Conservation (phyloP, 1,139 yeast species). For the Debaryomycetaceae sp. region DNA sequence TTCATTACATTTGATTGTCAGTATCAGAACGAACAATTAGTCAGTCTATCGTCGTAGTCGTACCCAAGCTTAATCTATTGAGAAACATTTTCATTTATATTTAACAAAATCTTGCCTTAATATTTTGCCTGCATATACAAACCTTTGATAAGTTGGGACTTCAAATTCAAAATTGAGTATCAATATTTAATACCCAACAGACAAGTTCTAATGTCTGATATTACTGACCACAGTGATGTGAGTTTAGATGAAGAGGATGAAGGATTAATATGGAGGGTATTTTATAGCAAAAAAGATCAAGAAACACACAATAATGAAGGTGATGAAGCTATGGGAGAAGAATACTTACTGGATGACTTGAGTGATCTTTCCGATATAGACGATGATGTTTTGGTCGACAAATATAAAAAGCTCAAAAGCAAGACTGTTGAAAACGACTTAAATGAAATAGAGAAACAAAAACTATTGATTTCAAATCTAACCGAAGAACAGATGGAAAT, state of each 20-base stretch:
- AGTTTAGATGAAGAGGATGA: constrained; percentile 48
- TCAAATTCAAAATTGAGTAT: no score
- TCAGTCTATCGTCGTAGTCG: no score
- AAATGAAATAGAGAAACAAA: constrained; percentile 51
- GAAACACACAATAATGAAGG: constrained; percentile 7
- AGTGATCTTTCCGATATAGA: constrained; percentile 35
- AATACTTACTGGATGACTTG: constrained; percentile 14
- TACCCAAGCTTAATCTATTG: no score
- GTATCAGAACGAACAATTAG: no score
- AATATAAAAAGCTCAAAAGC: constrained; percentile 25
- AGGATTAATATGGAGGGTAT: constrained; percentile 44
- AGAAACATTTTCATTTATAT: no score
- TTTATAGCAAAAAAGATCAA: constrained; percentile 23
- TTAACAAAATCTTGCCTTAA: background rate
- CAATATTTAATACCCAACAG: no score
- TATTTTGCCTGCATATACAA: background rate
- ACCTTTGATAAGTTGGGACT: background rate
- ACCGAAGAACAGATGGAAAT: constrained; percentile 83
- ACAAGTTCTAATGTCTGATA: no score
- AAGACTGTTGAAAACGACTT: constrained; percentile 20
- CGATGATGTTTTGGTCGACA: constrained; percentile 32
- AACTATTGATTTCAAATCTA: constrained; percentile 67
- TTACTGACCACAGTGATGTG: constrained; percentile 30
- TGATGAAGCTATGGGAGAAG: constrained; percentile 4
- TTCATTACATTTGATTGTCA: no score